Percentiles rank a stretch among this genome's conserved stretches.
These are phyloP conservation scores for Trichoderma sp. DNA, from an alignment of 2,329 filamentous ascomycete species.

Conservation along the genomic window DNA sequence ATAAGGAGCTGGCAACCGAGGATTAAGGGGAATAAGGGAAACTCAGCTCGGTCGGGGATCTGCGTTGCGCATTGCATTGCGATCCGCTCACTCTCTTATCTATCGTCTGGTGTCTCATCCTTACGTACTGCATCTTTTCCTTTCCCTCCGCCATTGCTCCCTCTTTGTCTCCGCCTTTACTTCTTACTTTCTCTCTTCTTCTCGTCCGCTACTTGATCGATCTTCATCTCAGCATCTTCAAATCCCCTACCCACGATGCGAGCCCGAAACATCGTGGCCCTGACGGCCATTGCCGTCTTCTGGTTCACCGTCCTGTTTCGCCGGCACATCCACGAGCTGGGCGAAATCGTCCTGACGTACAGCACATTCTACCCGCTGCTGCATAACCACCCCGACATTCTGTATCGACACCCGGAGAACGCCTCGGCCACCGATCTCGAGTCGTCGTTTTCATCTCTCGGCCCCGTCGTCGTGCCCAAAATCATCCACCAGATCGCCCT, in stretches of 20 bases:
- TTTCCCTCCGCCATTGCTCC: background rate
- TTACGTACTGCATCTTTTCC: background rate
- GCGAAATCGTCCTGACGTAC: slow-evolving; percentile 20
- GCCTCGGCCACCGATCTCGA: background rate
- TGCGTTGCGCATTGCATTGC: background rate
- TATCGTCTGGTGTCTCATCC: background rate
- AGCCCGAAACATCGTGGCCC: slow-evolving; percentile 12
- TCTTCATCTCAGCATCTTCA: background rate
- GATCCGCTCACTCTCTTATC: background rate
- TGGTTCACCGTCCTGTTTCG: slow-evolving; percentile 17
- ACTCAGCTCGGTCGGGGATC: background rate
- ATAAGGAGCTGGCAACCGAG: background rate
- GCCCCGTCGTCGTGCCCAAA: slow-evolving; percentile 20
- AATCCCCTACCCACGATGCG: slow-evolving; percentile 10
- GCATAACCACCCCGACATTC: slow-evolving; percentile 11
- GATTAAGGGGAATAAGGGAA: background rate
- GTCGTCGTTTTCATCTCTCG: background rate
- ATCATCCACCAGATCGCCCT: slow-evolving; percentile 35
- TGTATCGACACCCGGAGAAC: slow-evolving; percentile 19
- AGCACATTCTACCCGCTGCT: slow-evolving; percentile 21
- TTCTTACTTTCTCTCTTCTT: background rate
- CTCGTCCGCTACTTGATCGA: background rate
- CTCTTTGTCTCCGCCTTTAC: background rate
- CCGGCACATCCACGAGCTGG: slow-evolving; percentile 18
- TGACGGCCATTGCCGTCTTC: slow-evolving; percentile 14